phyloP scores from a whole-genome alignment of 345 rosid species.

The Arabidopsis suecica region DNA sequence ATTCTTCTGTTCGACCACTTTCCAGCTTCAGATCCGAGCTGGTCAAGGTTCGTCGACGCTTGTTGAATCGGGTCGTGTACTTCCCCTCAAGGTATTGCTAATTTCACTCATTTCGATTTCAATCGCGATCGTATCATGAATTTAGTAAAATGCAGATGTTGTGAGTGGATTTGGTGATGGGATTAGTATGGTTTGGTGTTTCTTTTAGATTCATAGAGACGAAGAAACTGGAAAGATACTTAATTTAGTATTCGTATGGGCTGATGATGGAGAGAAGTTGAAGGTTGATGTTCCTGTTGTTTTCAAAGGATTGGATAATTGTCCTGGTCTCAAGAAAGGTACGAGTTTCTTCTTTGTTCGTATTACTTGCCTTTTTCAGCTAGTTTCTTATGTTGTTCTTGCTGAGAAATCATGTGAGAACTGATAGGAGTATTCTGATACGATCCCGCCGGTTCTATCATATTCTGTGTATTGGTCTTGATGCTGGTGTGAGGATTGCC shows the following conservation, averaged over 20 bases:
- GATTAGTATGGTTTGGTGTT: conserved; percentile 10
- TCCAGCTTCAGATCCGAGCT: conserved; percentile 78
- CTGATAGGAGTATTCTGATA: not conserved
- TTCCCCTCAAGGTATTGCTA: conserved; percentile 71
- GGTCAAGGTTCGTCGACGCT: conserved; percentile 72
- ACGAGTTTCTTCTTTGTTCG: not conserved
- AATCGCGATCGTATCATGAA: not conserved
- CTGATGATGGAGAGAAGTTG: conserved; percentile 70
- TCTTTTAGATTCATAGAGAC: conserved; percentile 70
- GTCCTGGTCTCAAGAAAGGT: conserved; percentile 89
- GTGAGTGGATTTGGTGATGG: conserved; percentile 19
- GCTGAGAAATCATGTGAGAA: not conserved
- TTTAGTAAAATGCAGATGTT: not conserved
- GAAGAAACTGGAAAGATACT: conserved; percentile 78
- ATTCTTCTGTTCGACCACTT: conserved; percentile 80
- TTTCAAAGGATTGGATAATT: conserved; percentile 76
- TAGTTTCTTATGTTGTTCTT: conserved; percentile 1
- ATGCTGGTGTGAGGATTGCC: not conserved
- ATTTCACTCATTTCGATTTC: not conserved
- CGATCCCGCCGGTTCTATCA: no score
- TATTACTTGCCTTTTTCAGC: not conserved
- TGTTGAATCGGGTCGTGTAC: conserved; percentile 76
- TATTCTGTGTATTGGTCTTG: conserved; percentile 4
- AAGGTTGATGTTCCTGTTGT: conserved; percentile 88
- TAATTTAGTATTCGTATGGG: conserved; percentile 94